Evolutionary conservation across 2,329 filamentous ascomycete genomes (phyloP), one percentile per base, ranked within the genome.

Genomic region (Alternaria consortialis): DNA sequence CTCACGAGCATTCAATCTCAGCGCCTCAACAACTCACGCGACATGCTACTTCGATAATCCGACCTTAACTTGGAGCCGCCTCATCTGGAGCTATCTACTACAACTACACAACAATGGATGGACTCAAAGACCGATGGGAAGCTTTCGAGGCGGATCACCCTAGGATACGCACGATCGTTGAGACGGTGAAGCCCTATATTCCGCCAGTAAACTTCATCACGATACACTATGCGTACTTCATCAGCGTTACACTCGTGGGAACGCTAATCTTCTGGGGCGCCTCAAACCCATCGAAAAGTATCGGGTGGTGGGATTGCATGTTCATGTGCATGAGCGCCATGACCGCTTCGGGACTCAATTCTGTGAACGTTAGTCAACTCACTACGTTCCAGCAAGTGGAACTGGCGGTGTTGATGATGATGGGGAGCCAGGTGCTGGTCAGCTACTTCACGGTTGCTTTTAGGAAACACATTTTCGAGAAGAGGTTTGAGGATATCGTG

Each of bases 161-260:
- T 31, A 58, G 50, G 34, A 48, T 61, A 20, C 58, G 54, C 54
- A 64, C 46, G 17, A 55, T 64, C 31, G 37, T 64, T 58, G 58
- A 64, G 15, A 29, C 53, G 25, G 61, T 61, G 58, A 64, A 62
- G 48, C 67, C 64, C 4, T 70, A 68, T 52, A 56, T 62, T 56
- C 67, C 67, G 42, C 67, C 67, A 51, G 47, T 67, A 12, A 70
- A 70, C 58, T 70, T 70, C 62, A 70, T 70, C 48, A 70, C 67
- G 37, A 9, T 70, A 13, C 67, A 70, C 53, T 70, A 70, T 68
- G 55, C 64, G 17, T 70, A 70, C 50, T 70, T 70, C 47, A 60
- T 70, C 27, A 52, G 44, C 37, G 47, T 61, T 13, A 62, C 64
- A 9, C 56, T 70, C 23, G 46, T 70, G 13, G 66, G 65, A 17